Conservation (phyloP, 2,329 filamentous ascomycete species). For the Setomelanomma holmii region DNA sequence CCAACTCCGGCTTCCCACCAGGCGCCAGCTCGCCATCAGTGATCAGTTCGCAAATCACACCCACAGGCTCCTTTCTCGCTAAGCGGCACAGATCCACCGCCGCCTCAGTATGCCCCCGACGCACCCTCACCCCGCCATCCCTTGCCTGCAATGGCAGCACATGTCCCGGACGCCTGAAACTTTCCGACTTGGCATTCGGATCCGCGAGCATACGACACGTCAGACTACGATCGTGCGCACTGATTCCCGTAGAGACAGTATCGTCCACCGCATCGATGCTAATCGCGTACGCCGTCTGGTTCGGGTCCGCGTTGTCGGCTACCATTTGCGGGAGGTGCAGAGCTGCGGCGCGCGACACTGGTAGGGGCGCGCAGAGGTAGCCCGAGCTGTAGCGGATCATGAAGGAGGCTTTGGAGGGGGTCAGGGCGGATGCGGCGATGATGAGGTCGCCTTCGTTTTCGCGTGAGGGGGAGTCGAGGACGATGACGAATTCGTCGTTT, state of each 20-base stretch:
- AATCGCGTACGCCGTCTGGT: slow-evolving; percentile 91
- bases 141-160: slow-evolving; percentile 83
- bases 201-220: slow-evolving; percentile 81
- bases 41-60: slow-evolving; percentile 90
- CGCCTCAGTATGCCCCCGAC: slow-evolving; percentile 91
- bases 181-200: slow-evolving; percentile 58
- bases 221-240: slow-evolving; percentile 82
- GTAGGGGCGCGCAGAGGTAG: slow-evolving; percentile 87
- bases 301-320: slow-evolving; percentile 74
- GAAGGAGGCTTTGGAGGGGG: slow-evolving; percentile 91
- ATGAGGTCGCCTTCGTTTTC: slow-evolving; percentile 99
- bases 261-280: slow-evolving; percentile 80
- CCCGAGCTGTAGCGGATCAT: slow-evolving; percentile 90
- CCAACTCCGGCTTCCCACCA: slow-evolving; percentile 67
- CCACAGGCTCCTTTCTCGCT: slow-evolving; percentile 74
- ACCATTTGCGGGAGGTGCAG: slow-evolving; percentile 94
- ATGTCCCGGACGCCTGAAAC: slow-evolving; percentile 86
- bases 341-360: slow-evolving; percentile 69
- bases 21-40: slow-evolving; percentile 78
- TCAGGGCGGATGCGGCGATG: slow-evolving; percentile 85
- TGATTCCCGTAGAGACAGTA: slow-evolving; percentile 80
- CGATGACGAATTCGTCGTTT: slow-evolving; percentile 87
- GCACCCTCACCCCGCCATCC: slow-evolving; percentile 78
- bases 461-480: slow-evolving; percentile 88
- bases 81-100: slow-evolving; percentile 88